Conservation (phyloP, 805 yeast species). For the Tetrapisispora pingtungensis region DNA sequence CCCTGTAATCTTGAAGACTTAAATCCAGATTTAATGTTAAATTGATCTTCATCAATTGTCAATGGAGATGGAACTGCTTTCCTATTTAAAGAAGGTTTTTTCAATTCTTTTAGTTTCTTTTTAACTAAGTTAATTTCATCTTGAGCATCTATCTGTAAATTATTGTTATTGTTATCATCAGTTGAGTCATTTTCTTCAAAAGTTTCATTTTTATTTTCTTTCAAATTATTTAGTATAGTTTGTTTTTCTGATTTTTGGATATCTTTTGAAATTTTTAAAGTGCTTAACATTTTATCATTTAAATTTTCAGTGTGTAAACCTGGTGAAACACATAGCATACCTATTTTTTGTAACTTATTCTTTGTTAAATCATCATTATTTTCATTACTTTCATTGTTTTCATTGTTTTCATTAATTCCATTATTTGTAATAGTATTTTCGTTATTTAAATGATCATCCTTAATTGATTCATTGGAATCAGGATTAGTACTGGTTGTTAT, state of each 20-base stretch:
- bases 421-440: not conserved
- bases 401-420: not conserved
- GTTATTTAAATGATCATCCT: too few relatives aligned
- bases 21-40: not conserved
- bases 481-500: too few relatives aligned
- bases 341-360: constrained; percentile 10
- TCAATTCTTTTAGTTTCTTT: constrained; percentile 1
- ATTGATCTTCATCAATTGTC: constrained; percentile 3
- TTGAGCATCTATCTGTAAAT: not conserved
- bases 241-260: constrained; percentile 19
- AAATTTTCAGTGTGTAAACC: constrained; percentile 19
- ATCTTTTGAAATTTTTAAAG: constrained; percentile 18
- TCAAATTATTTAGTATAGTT: constrained; percentile 8
- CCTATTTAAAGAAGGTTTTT: constrained; percentile 16
- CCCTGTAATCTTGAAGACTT: not conserved
- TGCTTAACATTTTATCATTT: constrained; percentile 18
- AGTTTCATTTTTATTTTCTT: not conserved
- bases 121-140: not conserved
- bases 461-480: too few relatives aligned
- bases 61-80: constrained; percentile 23
- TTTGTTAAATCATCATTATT: not conserved
- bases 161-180: not conserved
- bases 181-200: not conserved
- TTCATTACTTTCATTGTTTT: not conserved
- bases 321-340: constrained; percentile 21